Percentiles rank a stretch among this genome's conserved stretches.
Evolutionary conservation across 83 land plant genomes (phyloP).

Genomic region (Larix sibirica): DNA sequence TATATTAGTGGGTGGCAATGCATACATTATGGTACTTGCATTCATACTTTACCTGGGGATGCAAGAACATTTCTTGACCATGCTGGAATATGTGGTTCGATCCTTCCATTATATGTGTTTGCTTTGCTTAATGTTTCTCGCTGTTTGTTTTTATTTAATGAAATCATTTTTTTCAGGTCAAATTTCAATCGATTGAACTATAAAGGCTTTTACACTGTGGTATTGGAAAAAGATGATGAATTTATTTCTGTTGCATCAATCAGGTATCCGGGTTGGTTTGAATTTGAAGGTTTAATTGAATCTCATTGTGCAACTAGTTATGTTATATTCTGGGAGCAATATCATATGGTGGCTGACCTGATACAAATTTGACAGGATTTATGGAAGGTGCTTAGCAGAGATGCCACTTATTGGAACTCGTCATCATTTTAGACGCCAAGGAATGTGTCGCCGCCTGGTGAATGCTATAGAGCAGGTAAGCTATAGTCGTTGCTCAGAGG

Average conservation of each 20-base stretch:
- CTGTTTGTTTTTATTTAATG: not conserved
- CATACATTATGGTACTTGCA: not conserved
- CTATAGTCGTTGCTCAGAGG: too few relatives aligned
- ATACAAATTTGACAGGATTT: conserved; percentile 53
- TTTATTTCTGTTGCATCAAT: conserved; percentile 86
- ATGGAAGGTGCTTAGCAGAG: conserved; percentile 88
- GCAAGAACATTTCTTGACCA: not conserved
- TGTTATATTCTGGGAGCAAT: not conserved
- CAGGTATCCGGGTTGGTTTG: conserved; percentile 32
- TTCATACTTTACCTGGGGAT: not conserved
- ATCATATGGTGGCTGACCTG: not conserved
- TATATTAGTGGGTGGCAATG: not conserved
- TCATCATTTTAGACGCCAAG: conserved; percentile 81
- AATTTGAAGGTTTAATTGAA: not conserved
- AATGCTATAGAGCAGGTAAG: conserved; percentile 87
- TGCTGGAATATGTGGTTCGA: not conserved
- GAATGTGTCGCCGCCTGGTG: conserved; percentile 96
- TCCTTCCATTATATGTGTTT: not conserved
- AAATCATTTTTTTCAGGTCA: conserved; percentile 50
- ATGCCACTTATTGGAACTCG: conserved; percentile 97
- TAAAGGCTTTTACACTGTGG: conserved; percentile 80
- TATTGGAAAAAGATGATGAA: conserved; percentile 90
- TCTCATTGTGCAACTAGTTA: not conserved
- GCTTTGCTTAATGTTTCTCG: not conserved
- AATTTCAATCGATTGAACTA: conserved; percentile 79